Conservation (phyloP, 495 filamentous ascomycete species). For the Tuber umbilicatum region DNA sequence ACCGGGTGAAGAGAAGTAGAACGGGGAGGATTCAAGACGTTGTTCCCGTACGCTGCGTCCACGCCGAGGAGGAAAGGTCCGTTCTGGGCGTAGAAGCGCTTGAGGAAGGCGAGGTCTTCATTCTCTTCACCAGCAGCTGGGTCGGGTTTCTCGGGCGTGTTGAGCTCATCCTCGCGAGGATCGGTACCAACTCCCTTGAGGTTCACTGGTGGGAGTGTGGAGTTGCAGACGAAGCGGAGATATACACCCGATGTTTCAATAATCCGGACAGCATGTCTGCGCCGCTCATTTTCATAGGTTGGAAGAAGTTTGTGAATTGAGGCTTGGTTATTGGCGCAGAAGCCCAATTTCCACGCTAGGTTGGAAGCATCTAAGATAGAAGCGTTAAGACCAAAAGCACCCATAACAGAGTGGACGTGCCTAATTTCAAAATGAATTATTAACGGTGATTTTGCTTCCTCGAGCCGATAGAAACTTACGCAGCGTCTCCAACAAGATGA, state of each 20-base stretch:
- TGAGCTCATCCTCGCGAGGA: conserved; percentile 14
- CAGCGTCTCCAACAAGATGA: conserved; percentile 45
- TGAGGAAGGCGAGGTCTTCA: conserved; percentile 26
- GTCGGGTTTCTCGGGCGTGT: background rate
- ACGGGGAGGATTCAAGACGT: conserved; percentile 5
- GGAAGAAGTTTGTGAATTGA: conserved; percentile 33
- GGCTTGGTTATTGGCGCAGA: conserved; percentile 32
- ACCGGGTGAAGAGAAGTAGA: background rate
- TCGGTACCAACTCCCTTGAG: conserved; percentile 26
- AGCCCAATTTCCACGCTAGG: conserved; percentile 45
- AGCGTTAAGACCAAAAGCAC: conserved; percentile 46
- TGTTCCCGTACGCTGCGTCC: conserved; percentile 30
- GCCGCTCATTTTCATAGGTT: conserved; percentile 43
- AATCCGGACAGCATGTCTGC: conserved; percentile 40
- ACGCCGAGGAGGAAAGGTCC: conserved; percentile 40
- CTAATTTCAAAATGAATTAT: conserved; percentile 12
- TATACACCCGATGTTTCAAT: conserved; percentile 43
- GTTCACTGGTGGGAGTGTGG: conserved; percentile 25
- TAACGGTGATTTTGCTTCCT: background rate
- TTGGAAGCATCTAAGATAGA: conserved; percentile 45
- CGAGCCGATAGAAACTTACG: conserved; percentile 33
- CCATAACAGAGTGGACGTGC: conserved; percentile 45
- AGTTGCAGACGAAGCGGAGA: conserved; percentile 44
- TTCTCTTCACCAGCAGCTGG: conserved; percentile 8
- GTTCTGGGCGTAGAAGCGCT: conserved; percentile 35